Evolutionary conservation across 495 filamentous ascomycete genomes (phyloP).

Genomic region (Penicillium psychrofluorescens): DNA sequence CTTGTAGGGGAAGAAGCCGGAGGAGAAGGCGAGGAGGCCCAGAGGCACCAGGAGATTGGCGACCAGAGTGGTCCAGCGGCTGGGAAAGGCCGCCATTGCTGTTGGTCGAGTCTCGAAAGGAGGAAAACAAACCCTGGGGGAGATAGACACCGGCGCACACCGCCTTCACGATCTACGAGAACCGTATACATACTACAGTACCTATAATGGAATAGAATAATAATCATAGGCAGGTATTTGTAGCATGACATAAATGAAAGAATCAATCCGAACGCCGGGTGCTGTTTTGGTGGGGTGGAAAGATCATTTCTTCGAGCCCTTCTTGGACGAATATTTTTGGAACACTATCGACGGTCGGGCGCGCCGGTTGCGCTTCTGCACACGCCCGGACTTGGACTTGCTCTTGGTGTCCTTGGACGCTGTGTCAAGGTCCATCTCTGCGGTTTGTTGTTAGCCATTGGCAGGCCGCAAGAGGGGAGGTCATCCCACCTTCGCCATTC

Average conservation of each 20-base stretch:
- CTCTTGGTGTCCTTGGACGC: slow-evolving; percentile 10
- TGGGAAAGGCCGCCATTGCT: slow-evolving; percentile 13
- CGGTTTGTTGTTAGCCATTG: background rate
- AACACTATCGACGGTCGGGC: slow-evolving; percentile 40
- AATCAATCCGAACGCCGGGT: slow-evolving; percentile 8
- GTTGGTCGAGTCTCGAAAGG: background rate
- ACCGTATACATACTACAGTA: too few relatives aligned
- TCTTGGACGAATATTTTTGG: slow-evolving; percentile 18
- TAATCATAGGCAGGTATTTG: slow-evolving; percentile 2
- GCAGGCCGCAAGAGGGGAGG: background rate
- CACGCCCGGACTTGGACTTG: slow-evolving; percentile 20
- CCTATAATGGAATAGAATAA: background rate
- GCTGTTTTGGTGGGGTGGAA: background rate
- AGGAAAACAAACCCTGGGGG: background rate
- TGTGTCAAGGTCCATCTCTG: slow-evolving; percentile 36
- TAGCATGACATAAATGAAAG: background rate
- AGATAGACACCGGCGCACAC: background rate
- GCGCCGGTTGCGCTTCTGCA: slow-evolving; percentile 36
- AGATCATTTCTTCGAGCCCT: slow-evolving; percentile 24
- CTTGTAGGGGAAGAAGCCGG: slow-evolving; percentile 97
- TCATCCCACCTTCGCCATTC: slow-evolving; percentile 18
- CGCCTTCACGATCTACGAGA: background rate
- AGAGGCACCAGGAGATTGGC: slow-evolving; percentile 72
- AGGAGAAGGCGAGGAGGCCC: slow-evolving; percentile 74
- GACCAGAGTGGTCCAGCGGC: slow-evolving; percentile 24